Evolutionary conservation across 1,284 basidiomycete genomes (phyloP), one percentile per base, ranked within the genome.

Genomic region (Grifola frondosa): DNA sequence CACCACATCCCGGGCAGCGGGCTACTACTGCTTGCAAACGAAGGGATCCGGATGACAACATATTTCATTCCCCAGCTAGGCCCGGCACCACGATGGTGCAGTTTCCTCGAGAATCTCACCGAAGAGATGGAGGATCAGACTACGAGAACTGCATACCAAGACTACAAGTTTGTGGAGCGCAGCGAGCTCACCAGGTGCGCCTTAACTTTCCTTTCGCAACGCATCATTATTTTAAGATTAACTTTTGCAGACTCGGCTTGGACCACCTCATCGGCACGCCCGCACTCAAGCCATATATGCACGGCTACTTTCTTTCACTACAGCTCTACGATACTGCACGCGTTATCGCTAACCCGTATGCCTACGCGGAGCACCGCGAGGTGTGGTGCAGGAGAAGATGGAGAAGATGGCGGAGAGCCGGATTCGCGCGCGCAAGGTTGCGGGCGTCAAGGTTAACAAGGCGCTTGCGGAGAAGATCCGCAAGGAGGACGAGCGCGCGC

Each of bases 271-370:
- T 97, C 58, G 97, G 97, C 40, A 97, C 94, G 2, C 84, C 93
- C 10, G 81, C 91, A 12, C 87, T 99, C 74, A 95, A 96, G 65
- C 96, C 97, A 2, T 99, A 99, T 71, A 98, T 99, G 96, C 97
- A 99, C 67, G 97, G 97, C 37, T 98, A 95, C 81, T 99, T 99
- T 73, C 70, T 99, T 54, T 89, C 93, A 9, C 82, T 99, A 65
- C 89, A 92, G 59, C 80, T 98, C 6, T 99, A 99, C 75, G 91
- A 97, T 58, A 88, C 94, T 39, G 97, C 97, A 1, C 84, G 95
- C 25, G 80, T 97, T 56, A 93, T 99, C 55, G 87, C 91, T 49
- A 97, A 99, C 69, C 97, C 97, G 0, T 96, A 93, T 61, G 92
- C 87, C 4, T 98, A 98, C 62, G 85, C 84, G 37, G 97, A 99